These are phyloP conservation scores for Chamaenerion angustifolium DNA, from an alignment of 345 rosid genomes.

Conservation along the genomic window DNA sequence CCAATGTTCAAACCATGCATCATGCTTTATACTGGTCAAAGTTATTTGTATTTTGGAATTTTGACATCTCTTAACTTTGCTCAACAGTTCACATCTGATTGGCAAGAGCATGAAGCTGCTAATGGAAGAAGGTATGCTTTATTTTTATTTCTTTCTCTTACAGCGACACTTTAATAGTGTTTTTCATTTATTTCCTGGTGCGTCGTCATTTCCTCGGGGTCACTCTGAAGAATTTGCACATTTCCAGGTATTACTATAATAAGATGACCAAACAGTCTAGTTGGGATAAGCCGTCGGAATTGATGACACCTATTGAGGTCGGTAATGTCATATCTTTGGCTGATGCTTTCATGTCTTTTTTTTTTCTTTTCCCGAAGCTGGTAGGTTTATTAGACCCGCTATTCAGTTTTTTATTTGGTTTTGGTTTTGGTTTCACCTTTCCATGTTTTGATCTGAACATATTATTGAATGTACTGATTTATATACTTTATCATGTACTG, in stretches of 20 bases:
- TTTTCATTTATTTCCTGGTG: background rate
- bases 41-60: background rate
- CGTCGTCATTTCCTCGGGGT: background rate
- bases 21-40: background rate
- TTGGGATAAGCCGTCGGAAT: conserved; percentile 93
- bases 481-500: no score
- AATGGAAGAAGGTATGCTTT: conserved; percentile 73
- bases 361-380: no score
- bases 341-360: background rate
- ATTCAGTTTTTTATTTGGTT: no score
- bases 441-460: no score
- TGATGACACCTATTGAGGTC: conserved; percentile 97
- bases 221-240: conserved; percentile 2
- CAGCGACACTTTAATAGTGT: background rate
- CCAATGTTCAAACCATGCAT: background rate
- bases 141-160: background rate
- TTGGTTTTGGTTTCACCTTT: no score
- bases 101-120: conserved; percentile 87
- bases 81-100: conserved; percentile 59
- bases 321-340: conserved; percentile 12
- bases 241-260: conserved; percentile 79
- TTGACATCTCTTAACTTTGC: conserved; percentile 21
- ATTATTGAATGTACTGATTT: no score
- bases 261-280: conserved; percentile 87
- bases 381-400: no score